Evolutionary conservation across 768 basidiomycete genomes (phyloP).

Genomic region (Boletus insuetus): DNA sequence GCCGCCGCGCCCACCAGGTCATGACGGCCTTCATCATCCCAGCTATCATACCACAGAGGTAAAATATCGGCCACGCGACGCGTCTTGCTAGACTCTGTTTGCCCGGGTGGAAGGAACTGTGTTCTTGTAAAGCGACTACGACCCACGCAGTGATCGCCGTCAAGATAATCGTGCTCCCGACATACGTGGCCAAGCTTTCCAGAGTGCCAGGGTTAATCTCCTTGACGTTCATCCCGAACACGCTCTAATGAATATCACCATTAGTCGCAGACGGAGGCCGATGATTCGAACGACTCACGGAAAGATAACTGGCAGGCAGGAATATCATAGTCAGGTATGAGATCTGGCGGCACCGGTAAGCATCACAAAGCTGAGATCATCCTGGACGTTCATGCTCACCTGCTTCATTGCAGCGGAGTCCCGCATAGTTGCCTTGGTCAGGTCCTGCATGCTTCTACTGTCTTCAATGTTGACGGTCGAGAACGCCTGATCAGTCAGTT

Average conservation of each 20-base stretch:
- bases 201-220: constrained; percentile 29
- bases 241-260: constrained; percentile 24
- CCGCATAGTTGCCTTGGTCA: constrained; percentile 46
- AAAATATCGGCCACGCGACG: constrained; percentile 21
- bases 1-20: too few relatives aligned
- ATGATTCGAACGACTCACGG: constrained; percentile 15
- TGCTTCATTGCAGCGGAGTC: constrained; percentile 42
- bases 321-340: constrained; percentile 62
- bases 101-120: constrained; percentile 21
- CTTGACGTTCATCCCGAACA: constrained; percentile 29
- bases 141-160: constrained; percentile 55
- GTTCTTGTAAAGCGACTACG: constrained; percentile 49
- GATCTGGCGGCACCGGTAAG: constrained; percentile 33
- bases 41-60: neutral
- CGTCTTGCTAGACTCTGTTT: constrained; percentile 9
- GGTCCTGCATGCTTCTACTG: constrained; percentile 47
- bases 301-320: constrained; percentile 50
- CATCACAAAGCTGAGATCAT: neutral
- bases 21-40: neutral
- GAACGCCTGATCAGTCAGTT: constrained; percentile 44
- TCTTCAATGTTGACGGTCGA: constrained; percentile 60
- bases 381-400: constrained; percentile 3
- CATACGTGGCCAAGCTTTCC: constrained; percentile 37
- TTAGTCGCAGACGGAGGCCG: neutral
- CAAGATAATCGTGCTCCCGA: constrained; percentile 45